These are phyloP conservation scores for Aspergillus intermedius DNA, from an alignment of 2,329 filamentous ascomycete species.

Conservation along the genomic window DNA sequence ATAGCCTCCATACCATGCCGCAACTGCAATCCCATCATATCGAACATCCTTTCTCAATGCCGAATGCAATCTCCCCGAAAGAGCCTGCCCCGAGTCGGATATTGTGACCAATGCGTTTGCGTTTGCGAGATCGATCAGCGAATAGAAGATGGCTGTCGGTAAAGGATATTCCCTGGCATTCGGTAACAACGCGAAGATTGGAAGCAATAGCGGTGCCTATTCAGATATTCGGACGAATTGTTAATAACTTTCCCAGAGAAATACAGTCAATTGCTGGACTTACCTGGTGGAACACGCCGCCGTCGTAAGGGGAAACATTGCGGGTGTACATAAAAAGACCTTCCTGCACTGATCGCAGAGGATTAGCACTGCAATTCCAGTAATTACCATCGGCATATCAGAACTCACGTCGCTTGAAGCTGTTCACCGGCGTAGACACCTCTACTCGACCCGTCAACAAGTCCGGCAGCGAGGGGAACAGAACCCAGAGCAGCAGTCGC, in stretches of 20 bases:
- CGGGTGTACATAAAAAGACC: slow-evolving; percentile 92
- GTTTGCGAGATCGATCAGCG: slow-evolving; percentile 71
- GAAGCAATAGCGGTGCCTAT: slow-evolving; percentile 79
- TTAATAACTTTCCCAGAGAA: too few species aligned
- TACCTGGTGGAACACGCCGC: slow-evolving; percentile 70
- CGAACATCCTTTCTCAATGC: slow-evolving; percentile 68
- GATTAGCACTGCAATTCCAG: neutral
- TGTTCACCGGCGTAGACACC: slow-evolving; percentile 92
- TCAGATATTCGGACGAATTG: neutral
- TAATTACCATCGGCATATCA: neutral
- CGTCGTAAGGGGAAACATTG: slow-evolving; percentile 95
- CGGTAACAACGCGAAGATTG: slow-evolving; percentile 84
- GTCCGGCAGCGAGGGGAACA: slow-evolving; percentile 77
- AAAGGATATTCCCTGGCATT: slow-evolving; percentile 60
- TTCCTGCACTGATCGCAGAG: slow-evolving; percentile 67
- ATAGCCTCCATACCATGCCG: slow-evolving; percentile 59
- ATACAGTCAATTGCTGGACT: neutral
- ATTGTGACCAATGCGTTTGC: slow-evolving; percentile 73
- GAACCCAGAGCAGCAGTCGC: slow-evolving; percentile 69
- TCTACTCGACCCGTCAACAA: slow-evolving; percentile 87
- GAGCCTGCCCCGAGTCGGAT: slow-evolving; percentile 72
- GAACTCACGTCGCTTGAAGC: slow-evolving; percentile 86
- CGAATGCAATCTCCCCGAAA: slow-evolving; percentile 66
- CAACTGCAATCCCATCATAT: slow-evolving; percentile 70
- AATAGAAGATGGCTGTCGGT: slow-evolving; percentile 74